A percentile compares a stretch with the other conserved stretches of the same genome.
These are phyloP conservation scores for Lactarius quietus DNA, from an alignment of 768 basidiomycete species.

Conservation along the genomic window DNA sequence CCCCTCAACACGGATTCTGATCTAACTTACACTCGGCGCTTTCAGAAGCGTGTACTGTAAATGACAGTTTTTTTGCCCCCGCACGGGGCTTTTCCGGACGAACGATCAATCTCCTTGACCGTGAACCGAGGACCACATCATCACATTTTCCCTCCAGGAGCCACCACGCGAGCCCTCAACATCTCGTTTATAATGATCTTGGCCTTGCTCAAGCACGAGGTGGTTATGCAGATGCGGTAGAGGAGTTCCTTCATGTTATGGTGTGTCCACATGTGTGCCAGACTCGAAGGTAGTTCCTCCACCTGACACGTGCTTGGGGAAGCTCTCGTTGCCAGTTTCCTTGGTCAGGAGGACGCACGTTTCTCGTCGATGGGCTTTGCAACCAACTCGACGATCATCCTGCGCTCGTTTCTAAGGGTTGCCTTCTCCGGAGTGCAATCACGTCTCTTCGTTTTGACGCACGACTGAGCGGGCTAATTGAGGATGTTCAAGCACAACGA, in stretches of 20 bases:
- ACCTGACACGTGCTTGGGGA: constrained; percentile 82
- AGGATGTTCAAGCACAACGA: constrained; percentile 98
- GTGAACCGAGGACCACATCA: constrained; percentile 76
- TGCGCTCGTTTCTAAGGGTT: constrained; percentile 85
- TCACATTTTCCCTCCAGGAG: constrained; percentile 72
- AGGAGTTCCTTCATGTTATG: constrained; percentile 78
- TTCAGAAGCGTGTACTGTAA: too few relatives aligned
- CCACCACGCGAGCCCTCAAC: constrained; percentile 84
- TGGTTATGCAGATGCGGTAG: constrained; percentile 92
- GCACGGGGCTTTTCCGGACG: constrained; percentile 92
- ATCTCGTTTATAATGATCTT: constrained; percentile 98
- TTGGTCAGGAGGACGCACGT: constrained; percentile 87
- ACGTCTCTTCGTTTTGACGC: constrained; percentile 94
- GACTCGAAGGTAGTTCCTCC: constrained; percentile 80
- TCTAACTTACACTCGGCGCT: too few relatives aligned
- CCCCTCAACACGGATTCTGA: too few relatives aligned
- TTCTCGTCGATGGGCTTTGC: constrained; percentile 95
- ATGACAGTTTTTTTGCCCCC: too few relatives aligned
- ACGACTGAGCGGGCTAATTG: constrained; percentile 78
- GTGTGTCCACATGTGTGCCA: constrained; percentile 67
- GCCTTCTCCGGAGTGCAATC: constrained; percentile 96
- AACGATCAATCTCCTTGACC: constrained; percentile 82
- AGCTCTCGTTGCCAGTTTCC: constrained; percentile 82
- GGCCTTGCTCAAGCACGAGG: constrained; percentile 94
- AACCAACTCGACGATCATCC: constrained; percentile 90